Evolutionary conservation across 2,329 filamentous ascomycete genomes (phyloP).

Genomic region (Colletotrichum agaves): DNA sequence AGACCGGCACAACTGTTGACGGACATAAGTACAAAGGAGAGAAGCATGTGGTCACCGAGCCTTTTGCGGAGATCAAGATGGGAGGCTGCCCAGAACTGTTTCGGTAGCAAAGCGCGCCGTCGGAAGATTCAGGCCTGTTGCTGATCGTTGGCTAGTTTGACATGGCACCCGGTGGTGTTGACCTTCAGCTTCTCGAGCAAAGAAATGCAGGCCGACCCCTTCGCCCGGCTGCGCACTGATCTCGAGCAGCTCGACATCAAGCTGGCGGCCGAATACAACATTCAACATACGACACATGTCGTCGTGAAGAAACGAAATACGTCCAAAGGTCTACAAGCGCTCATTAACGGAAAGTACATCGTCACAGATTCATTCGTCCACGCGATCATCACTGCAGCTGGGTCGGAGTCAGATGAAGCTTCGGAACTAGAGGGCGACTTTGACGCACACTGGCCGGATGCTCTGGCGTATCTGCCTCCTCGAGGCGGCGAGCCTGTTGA

Average conservation of each 20-base stretch:
- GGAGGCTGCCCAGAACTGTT: conserved; percentile 76
- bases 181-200: conserved; percentile 82
- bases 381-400: conserved; percentile 72
- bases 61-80: conserved; percentile 74
- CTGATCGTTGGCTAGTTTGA: conserved; percentile 63
- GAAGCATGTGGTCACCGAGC: conserved; percentile 61
- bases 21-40: conserved; percentile 75
- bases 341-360: conserved; percentile 83
- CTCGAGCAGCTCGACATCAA: conserved; percentile 93
- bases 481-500: conserved; percentile 79
- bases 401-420: conserved; percentile 59
- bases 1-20: conserved; percentile 84
- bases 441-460: conserved; percentile 79
- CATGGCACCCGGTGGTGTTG: conserved; percentile 84
- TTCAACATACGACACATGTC: conserved; percentile 82
- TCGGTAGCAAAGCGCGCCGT: conserved; percentile 52
- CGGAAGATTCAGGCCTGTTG: neutral
- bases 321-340: conserved; percentile 83
- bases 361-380: conserved; percentile 80
- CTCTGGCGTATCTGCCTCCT: conserved; percentile 77
- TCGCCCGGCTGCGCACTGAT: conserved; percentile 68
- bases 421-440: conserved; percentile 82
- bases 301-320: conserved; percentile 92
- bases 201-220: conserved; percentile 73
- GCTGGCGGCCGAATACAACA: conserved; percentile 77